Conservation (phyloP, 2,329 filamentous ascomycete species). For the Claviceps pazoutovae region DNA sequence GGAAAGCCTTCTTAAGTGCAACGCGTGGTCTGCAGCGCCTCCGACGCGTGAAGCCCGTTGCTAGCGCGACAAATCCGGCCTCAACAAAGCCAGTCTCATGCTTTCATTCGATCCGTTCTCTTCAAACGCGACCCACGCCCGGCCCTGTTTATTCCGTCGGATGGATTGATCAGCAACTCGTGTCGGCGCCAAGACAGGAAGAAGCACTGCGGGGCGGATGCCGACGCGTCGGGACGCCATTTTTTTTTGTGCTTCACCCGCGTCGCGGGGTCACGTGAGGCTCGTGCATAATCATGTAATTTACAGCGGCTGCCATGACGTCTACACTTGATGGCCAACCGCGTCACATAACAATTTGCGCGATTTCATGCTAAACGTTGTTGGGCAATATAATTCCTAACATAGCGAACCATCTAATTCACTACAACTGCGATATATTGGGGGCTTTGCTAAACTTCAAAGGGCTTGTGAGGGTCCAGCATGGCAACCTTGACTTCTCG, state of each 20-base stretch:
- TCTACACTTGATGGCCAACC: too few relatives aligned
- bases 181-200: not conserved
- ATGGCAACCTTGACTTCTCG: too few relatives aligned
- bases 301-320: not conserved
- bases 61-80: slow-evolving; percentile 19
- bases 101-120: not conserved
- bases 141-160: not conserved
- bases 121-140: not conserved
- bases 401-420: too few relatives aligned
- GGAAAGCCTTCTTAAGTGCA: slow-evolving; percentile 22
- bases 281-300: slow-evolving; percentile 5
- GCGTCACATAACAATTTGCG: too few relatives aligned
- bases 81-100: not conserved
- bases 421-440: too few relatives aligned
- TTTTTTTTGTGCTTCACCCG: not conserved
- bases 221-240: not conserved
- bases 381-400: too few relatives aligned
- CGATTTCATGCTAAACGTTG: too few relatives aligned
- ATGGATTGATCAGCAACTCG: not conserved
- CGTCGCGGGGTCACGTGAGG: slow-evolving; percentile 13
- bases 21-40: slow-evolving; percentile 18
- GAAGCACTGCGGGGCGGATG: not conserved
- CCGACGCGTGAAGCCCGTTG: slow-evolving; percentile 17
- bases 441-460: too few relatives aligned
- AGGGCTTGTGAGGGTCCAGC: too few relatives aligned